Percentiles rank a stretch among this genome's conserved stretches.
Conservation (phyloP, 257 asterid genomes). For the Plantago ovata region DNA sequence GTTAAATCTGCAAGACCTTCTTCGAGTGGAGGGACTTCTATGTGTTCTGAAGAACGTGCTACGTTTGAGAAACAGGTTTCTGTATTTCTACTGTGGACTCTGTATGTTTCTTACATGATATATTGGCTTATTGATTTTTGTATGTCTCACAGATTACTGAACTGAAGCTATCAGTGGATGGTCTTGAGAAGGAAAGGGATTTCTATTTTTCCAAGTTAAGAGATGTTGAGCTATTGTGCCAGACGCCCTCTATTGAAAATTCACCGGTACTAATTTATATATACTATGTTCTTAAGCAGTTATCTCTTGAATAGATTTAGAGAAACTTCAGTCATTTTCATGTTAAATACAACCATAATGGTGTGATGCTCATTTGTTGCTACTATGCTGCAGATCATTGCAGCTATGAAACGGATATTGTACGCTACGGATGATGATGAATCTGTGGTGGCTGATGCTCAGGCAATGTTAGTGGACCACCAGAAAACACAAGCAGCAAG, state of each 20-base stretch:
- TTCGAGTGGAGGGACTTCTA: constrained; percentile 66
- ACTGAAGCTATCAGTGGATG: constrained; percentile 74
- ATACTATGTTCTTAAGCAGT: background rate
- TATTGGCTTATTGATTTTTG: constrained; percentile 12
- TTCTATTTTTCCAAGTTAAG: constrained; percentile 85
- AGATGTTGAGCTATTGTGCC: constrained; percentile 83
- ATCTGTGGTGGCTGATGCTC: constrained; percentile 67
- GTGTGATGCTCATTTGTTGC: background rate
- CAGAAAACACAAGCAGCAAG: constrained; percentile 34
- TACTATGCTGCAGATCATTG: constrained; percentile 46
- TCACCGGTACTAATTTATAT: constrained; percentile 37
- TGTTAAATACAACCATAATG: background rate
- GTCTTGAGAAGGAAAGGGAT: constrained; percentile 93
- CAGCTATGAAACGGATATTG: constrained; percentile 57
- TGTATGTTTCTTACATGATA: constrained; percentile 8
- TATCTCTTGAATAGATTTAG: background rate
- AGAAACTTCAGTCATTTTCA: too few relatives aligned
- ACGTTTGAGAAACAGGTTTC: constrained; percentile 67
- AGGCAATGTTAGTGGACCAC: constrained; percentile 54
- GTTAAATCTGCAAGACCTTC: constrained; percentile 64
- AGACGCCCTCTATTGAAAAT: constrained; percentile 63
- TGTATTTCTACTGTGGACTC: background rate
- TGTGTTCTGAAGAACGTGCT: constrained; percentile 48
- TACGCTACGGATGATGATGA: constrained; percentile 72
- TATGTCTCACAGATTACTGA: constrained; percentile 62